Evolutionary conservation across 1,139 yeast genomes (phyloP).

Genomic region (Yamadazyma buinensis): DNA sequence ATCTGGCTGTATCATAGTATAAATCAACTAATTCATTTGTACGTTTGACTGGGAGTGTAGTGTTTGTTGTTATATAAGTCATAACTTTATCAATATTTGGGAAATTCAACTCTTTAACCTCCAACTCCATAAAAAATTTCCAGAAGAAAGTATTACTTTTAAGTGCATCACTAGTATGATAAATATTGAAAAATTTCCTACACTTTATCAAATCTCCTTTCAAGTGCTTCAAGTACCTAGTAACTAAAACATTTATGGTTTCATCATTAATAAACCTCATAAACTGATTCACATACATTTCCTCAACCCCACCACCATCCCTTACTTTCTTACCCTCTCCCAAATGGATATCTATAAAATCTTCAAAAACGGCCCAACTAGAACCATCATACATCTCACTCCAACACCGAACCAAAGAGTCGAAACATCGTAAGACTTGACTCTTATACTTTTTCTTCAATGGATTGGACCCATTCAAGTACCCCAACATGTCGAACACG

Average conservation of each 20-base stretch:
- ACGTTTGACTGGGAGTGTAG: constrained; percentile 44
- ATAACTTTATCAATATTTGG: constrained; percentile 42
- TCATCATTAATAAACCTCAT: constrained; percentile 25
- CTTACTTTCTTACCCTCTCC: constrained; percentile 8
- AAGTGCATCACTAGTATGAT: constrained; percentile 33
- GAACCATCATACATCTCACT: neutral
- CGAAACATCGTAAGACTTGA: constrained; percentile 21
- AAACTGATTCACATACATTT: constrained; percentile 10
- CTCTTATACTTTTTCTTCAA: constrained; percentile 17
- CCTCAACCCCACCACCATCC: constrained; percentile 6
- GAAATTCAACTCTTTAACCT: constrained; percentile 39
- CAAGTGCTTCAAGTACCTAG: constrained; percentile 16
- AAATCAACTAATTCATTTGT: constrained; percentile 36
- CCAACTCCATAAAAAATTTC: constrained; percentile 53
- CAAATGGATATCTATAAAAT: constrained; percentile 19
- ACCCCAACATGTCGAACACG: constrained; percentile 24
- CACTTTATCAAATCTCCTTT: constrained; percentile 7
- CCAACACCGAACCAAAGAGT: constrained; percentile 21
- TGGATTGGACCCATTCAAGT: constrained; percentile 21
- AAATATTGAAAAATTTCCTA: constrained; percentile 32
- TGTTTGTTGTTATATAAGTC: constrained; percentile 35
- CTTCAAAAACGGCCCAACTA: constrained; percentile 3
- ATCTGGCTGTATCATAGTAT: constrained; percentile 19
- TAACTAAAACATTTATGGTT: constrained; percentile 24
- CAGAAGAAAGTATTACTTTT: constrained; percentile 48